phyloP scores from a whole-genome alignment of 805 yeast species.

The Barnettozyma sp. region DNA sequence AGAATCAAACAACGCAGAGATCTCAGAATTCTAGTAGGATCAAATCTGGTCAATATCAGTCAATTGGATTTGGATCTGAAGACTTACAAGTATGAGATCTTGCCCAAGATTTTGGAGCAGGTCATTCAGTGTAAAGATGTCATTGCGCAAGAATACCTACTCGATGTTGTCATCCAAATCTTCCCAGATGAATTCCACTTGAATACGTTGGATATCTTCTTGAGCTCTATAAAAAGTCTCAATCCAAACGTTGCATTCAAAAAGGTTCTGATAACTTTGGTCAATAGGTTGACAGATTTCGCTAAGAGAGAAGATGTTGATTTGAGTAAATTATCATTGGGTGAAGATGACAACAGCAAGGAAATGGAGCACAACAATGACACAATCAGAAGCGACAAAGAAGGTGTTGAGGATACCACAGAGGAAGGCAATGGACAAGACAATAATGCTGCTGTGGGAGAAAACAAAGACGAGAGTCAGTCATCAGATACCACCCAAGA shows the following conservation, averaged over 20 bases:
- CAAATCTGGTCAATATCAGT: conserved; percentile 81
- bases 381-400: neutral
- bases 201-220: conserved; percentile 57
- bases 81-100: conserved; percentile 41
- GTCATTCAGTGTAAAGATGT: conserved; percentile 87
- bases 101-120: conserved; percentile 83
- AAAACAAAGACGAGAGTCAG: neutral
- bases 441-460: neutral
- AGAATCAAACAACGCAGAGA: conserved; percentile 79
- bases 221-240: conserved; percentile 58
- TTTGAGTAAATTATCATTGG: conserved; percentile 16
- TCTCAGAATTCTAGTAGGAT: conserved; percentile 85
- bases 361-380: neutral
- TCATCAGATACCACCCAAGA: conserved; percentile 14
- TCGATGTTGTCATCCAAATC: conserved; percentile 88
- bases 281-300: conserved; percentile 60
- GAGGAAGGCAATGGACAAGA: conserved; percentile 6
- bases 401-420: conserved; percentile 3
- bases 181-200: conserved; percentile 92
- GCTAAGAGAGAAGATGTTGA: conserved; percentile 34
- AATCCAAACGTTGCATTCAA: conserved; percentile 66
- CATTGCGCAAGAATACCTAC: conserved; percentile 84
- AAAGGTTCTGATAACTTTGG: conserved; percentile 59
- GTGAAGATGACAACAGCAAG: conserved; percentile 13
- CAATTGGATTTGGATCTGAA: conserved; percentile 47